Evolutionary conservation across 768 basidiomycete genomes (phyloP), one percentile per base, ranked within the genome.

Genomic region (Hericium rajendrae): DNA sequence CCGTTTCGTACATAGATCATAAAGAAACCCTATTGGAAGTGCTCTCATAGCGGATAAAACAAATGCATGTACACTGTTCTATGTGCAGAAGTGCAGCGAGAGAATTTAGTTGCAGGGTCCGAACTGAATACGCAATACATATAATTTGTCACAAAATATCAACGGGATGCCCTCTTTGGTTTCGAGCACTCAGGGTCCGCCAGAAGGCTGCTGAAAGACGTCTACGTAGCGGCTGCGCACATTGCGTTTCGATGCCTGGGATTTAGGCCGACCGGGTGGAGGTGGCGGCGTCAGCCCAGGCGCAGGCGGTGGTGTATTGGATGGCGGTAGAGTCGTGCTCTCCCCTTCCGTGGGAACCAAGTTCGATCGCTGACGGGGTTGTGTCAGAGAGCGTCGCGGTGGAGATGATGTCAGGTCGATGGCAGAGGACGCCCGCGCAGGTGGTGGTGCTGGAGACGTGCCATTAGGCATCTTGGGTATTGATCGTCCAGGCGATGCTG

Each of bases 181-280:
- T n/a, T 9, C 5, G 38, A 18, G 20, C 50, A 37, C 40, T 55
- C 51, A 62, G 43, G 51, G 40, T 28, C 40, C 59, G 13, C 9
- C 56, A 26, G 49, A 26, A 16, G 62, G 62, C 15, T 85, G 79
- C 62, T 87, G 84, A 70, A 94, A 85, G n/a, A 94, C 86, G 67
- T 94, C 91, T 2, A 97, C 92, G 67, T 97, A 97, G 60, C 90
- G 83, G 67, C 76, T 88, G 56, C 91, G 81, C 56, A 89, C 72
- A 62, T 84, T 86, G 59, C 86, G 85, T 72, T 91, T 94, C 24
- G 83, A 78, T 20, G 80, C 77, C 58, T 79, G 80, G 15, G 84
- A 86, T 59, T 76, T 78, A 24, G 80, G 77, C 26, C 77, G 67
- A 43, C 76, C 76, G 53, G 76, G 71, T n/a, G 79, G 73, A 49